phyloP scores from a whole-genome alignment of 2,329 filamentous ascomycete genomes.

The Alternaria arborescens region DNA sequence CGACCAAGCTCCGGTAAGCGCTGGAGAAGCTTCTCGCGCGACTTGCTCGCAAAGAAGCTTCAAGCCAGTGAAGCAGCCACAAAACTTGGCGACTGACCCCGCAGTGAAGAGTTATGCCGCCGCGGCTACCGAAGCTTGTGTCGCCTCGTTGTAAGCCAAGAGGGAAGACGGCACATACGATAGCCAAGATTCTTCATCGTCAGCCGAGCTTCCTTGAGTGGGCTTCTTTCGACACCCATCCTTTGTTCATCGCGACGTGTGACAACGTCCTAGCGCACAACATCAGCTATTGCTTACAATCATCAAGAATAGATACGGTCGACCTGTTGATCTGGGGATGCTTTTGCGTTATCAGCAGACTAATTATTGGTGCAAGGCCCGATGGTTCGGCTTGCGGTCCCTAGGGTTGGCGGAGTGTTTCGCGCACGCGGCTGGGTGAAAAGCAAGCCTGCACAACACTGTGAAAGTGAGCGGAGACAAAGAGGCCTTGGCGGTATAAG shows the following conservation, averaged over 20 bases:
- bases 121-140: constrained; percentile 13
- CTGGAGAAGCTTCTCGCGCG: constrained; percentile 31
- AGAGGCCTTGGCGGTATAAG: constrained; percentile 7
- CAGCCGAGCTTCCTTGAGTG: constrained; percentile 42
- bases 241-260: constrained; percentile 9
- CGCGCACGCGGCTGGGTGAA: constrained; percentile 14
- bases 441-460: constrained; percentile 6
- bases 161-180: constrained; percentile 14
- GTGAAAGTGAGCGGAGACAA: constrained; percentile 8
- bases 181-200: constrained; percentile 25
- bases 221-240: constrained; percentile 45
- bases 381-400: background rate
- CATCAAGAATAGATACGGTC: background rate
- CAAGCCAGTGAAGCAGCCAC: constrained; percentile 33
- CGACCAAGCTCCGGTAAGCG: constrained; percentile 34
- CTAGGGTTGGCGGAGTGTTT: constrained; percentile 8
- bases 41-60: constrained; percentile 34
- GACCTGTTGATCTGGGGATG: background rate
- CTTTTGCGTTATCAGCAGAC: constrained; percentile 1
- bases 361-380: background rate
- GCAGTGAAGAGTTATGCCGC: constrained; percentile 27
- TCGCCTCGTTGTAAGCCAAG: constrained; percentile 31
- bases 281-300: background rate
- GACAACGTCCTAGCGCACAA: background rate
- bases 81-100: constrained; percentile 39